Evolutionary conservation across 2,329 filamentous ascomycete genomes (phyloP), one percentile per base, ranked within the genome.

Genomic region (Akanthomyces muscarius): DNA sequence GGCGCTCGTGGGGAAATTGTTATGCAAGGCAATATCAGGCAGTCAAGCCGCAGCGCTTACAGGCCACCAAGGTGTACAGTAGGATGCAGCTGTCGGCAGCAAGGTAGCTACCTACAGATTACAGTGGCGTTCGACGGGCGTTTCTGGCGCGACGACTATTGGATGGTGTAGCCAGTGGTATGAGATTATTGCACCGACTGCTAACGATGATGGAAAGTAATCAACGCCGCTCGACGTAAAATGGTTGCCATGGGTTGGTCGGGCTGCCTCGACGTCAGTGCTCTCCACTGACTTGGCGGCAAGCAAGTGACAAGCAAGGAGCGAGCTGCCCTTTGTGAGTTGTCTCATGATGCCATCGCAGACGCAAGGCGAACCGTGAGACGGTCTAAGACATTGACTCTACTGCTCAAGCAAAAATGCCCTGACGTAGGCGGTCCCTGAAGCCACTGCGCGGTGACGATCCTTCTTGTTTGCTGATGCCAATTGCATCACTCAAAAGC

Each of bases 301-400:
- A 38, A 38, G 33, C 33, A 13, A 38, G 5, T 16, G 38, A 5
- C 4, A 16, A 16, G 14, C 38, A 41, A 16, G 38, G n/a, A 14
- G 23, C 28, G 28, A 30, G 45, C 45, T 36, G 33, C 45, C 45
- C 7, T 48, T 23, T 48, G 42, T 45, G 42, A 45, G 42, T 21
- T 48, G 21, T 48, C 45, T 48, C 21, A 28, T 28, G 45, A 21
- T 25, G 45, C 30, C 55, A 44, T 47, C 30, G 48, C 13, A 18
- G 42, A 57, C 38, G 53, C 28, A 42, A 42, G 36, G 52, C 52
- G 47, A 23, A 14, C 53, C 45, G 45, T 59, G 45, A 59, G 44
- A 59, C 45, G 23, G 58, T 61, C 58, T 45, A 10, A 61, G 58
- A 61, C 47, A 52, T 1, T n/a, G 47, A 42, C 36, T 42, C 45